Evolutionary conservation across 2,329 filamentous ascomycete species (phyloP).

Genomic region (Elsinoe australis): DNA sequence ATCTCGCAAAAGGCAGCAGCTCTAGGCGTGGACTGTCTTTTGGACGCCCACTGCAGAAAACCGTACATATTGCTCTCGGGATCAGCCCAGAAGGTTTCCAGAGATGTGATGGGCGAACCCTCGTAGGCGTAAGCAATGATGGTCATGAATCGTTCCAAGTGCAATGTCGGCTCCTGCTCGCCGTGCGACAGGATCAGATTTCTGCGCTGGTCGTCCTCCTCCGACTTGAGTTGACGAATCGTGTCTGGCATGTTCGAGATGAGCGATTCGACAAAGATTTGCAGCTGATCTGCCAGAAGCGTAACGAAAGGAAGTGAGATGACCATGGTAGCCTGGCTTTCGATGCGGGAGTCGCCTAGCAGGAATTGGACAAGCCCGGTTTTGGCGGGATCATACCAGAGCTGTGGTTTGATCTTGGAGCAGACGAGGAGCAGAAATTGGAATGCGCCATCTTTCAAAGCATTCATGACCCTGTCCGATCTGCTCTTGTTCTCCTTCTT

Average conservation of each 20-base stretch:
- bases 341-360: conserved; percentile 68
- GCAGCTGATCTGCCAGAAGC: conserved; percentile 70
- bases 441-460: conserved; percentile 65
- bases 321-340: conserved; percentile 52
- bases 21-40: conserved; percentile 87
- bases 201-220: conserved; percentile 78
- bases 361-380: conserved; percentile 74
- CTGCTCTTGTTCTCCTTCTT: conserved; percentile 59
- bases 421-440: conserved; percentile 84
- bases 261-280: conserved; percentile 82
- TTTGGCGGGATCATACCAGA: conserved; percentile 83
- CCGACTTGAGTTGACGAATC: conserved; percentile 71
- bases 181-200: conserved; percentile 37
- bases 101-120: conserved; percentile 68
- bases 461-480: conserved; percentile 60
- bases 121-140: conserved; percentile 91
- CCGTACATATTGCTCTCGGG: conserved; percentile 88
- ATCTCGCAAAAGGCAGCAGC: conserved; percentile 96
- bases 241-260: conserved; percentile 94
- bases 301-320: conserved; percentile 66
- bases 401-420: conserved; percentile 68
- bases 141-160: conserved; percentile 78
- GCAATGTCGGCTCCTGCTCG: conserved; percentile 48
- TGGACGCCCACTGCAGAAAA: conserved; percentile 95
- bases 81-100: conserved; percentile 80